phyloP scores from a whole-genome alignment of 768 basidiomycete genomes.

The Crepidotus variabilis region DNA sequence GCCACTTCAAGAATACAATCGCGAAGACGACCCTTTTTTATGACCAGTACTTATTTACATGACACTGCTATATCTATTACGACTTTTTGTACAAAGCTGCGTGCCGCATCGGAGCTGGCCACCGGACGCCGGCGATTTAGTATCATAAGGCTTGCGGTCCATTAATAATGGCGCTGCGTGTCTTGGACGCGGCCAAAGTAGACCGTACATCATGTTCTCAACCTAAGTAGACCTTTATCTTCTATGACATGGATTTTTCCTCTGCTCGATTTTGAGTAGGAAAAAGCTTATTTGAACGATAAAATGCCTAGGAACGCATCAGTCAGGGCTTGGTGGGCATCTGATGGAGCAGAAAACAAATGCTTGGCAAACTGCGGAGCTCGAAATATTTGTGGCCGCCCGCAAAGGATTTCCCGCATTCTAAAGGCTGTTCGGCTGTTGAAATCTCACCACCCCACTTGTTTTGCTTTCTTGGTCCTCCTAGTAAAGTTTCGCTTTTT shows the following conservation, averaged over 20 bases:
- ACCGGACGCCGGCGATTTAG: neutral
- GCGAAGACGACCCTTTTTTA: constrained; percentile 11
- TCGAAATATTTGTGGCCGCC: neutral
- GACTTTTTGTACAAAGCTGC: neutral
- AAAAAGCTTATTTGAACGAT: too few species aligned
- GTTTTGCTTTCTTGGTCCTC: too few species aligned
- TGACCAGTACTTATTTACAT: constrained; percentile 7
- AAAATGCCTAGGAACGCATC: too few species aligned
- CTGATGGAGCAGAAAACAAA: too few species aligned
- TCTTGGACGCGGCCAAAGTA: neutral
- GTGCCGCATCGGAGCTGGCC: neutral
- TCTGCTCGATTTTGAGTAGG: too few species aligned
- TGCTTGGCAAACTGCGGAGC: neutral
- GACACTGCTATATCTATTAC: constrained; percentile 3
- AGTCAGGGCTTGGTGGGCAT: too few species aligned
- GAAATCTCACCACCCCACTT: neutral
- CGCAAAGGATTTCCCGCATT: neutral
- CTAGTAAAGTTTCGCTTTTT: neutral
- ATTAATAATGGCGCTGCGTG: neutral
- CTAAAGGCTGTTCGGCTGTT: neutral
- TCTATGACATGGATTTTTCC: too few species aligned
- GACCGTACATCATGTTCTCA: neutral
- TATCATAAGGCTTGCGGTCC: neutral
- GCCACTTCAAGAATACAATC: neutral
- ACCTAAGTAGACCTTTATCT: neutral